phyloP scores from a whole-genome alignment of 192 early-diverging fungal species.

The Coemansia sp. region DNA sequence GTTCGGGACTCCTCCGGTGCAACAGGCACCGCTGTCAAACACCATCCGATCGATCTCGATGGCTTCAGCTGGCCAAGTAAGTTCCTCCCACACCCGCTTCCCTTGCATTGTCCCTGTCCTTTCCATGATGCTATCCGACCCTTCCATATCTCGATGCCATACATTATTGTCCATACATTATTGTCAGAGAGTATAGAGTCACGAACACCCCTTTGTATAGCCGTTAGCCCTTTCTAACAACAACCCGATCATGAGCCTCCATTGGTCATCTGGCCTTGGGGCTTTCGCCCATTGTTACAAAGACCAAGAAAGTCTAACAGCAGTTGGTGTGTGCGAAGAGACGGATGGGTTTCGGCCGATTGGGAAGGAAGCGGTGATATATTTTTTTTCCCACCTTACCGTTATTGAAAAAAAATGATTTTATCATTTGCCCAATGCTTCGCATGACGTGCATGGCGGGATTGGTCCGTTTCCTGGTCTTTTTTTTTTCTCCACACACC shows the following conservation, averaged over 20 bases:
- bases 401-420: too few relatives aligned
- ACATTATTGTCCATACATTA: too few relatives aligned
- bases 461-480: background rate
- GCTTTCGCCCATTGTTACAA: background rate
- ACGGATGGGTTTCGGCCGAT: too few relatives aligned
- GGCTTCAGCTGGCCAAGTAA: conserved; percentile 84
- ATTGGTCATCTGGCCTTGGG: too few relatives aligned
- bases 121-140: background rate
- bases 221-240: too few relatives aligned
- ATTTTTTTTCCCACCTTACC: background rate
- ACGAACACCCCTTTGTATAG: too few relatives aligned
- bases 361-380: background rate
- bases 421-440: too few relatives aligned
- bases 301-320: background rate
- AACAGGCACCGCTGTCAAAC: background rate
- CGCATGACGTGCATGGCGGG: background rate
- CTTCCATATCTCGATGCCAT: too few relatives aligned
- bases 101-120: background rate
- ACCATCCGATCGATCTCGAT: conserved; percentile 60
- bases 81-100: conserved; percentile 10
- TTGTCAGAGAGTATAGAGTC: too few relatives aligned
- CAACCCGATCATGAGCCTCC: too few relatives aligned
- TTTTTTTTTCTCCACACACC: background rate
- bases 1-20: background rate
- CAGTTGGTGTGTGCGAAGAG: too few relatives aligned